These are phyloP conservation scores for Senna tora DNA, from an alignment of 306 rosid genomes.

Conservation along the genomic window DNA sequence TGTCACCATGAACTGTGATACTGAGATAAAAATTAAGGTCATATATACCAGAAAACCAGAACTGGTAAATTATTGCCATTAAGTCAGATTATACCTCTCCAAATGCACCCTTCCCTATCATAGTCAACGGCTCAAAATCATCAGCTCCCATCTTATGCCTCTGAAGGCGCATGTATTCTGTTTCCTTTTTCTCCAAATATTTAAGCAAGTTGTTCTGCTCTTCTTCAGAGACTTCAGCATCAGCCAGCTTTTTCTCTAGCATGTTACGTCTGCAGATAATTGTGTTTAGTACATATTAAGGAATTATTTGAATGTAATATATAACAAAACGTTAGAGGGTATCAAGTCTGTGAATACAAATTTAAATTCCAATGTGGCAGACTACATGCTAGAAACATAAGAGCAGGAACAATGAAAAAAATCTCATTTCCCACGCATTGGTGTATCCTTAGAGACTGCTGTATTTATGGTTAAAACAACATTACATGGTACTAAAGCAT, in stretches of 20 bases:
- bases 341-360: constrained; percentile 2
- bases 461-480: constrained; percentile 21
- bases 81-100: constrained; percentile 76
- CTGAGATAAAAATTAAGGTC: constrained; percentile 13
- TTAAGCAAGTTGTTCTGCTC: constrained; percentile 92
- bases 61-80: constrained; percentile 33
- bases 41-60: constrained; percentile 22
- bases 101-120: constrained; percentile 99
- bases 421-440: background rate
- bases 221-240: constrained; percentile 97
- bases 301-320: constrained; percentile 21
- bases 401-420: constrained; percentile 24
- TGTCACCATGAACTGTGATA: constrained; percentile 7
- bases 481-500: constrained; percentile 21
- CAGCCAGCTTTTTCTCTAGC: constrained; percentile 94
- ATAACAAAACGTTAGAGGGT: constrained; percentile 31
- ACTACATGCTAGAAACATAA: constrained; percentile 8
- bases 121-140: constrained; percentile 92
- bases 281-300: constrained; percentile 23
- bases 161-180: constrained; percentile 98
- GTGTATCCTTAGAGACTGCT: constrained; percentile 20
- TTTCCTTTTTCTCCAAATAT: constrained; percentile 95
- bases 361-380: constrained; percentile 23
- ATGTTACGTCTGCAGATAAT: constrained; percentile 73
- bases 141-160: constrained; percentile 99